These are phyloP conservation scores for Cyclotella baltica DNA, from an alignment of 108 stramenopile genomes.

Conservation along the genomic window DNA sequence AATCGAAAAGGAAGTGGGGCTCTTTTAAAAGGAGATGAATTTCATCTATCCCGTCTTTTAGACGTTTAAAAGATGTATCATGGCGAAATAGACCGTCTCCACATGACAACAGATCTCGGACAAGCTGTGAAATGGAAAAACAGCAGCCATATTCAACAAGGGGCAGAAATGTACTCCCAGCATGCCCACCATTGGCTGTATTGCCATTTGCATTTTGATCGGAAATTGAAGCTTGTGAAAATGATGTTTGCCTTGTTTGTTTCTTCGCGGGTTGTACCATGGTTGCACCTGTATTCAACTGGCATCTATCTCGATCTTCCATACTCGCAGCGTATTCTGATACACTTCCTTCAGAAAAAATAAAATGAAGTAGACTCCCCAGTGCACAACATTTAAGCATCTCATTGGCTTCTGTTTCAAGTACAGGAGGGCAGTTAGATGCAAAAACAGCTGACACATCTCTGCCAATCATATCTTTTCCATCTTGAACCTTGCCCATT, in stretches of 20 bases:
- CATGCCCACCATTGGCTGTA: background rate
- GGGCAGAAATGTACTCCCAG: background rate
- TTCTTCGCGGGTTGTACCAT: background rate
- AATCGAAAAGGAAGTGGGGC: background rate
- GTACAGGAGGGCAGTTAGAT: background rate
- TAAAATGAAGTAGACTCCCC: slow-evolving; percentile 1
- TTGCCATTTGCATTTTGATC: background rate
- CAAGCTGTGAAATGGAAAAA: background rate
- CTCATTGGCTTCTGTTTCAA: background rate
- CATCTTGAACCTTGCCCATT: background rate
- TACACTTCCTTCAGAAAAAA: background rate
- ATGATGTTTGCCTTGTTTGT: background rate
- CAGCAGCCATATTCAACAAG: background rate
- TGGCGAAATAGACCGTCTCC: background rate
- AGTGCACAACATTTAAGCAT: background rate
- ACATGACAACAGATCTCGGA: background rate
- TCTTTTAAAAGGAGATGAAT: background rate
- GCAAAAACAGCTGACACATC: slow-evolving; percentile 13
- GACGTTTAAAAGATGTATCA: background rate
- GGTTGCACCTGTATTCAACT: background rate
- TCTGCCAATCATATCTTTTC: background rate
- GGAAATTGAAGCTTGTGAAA: background rate
- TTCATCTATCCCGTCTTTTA: background rate
- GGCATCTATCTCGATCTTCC: background rate
- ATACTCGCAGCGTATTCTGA: background rate